Evolutionary conservation across 768 basidiomycete species (phyloP), one percentile per base, ranked within the genome.

Genomic region (Kwoniella mangroviensis): DNA sequence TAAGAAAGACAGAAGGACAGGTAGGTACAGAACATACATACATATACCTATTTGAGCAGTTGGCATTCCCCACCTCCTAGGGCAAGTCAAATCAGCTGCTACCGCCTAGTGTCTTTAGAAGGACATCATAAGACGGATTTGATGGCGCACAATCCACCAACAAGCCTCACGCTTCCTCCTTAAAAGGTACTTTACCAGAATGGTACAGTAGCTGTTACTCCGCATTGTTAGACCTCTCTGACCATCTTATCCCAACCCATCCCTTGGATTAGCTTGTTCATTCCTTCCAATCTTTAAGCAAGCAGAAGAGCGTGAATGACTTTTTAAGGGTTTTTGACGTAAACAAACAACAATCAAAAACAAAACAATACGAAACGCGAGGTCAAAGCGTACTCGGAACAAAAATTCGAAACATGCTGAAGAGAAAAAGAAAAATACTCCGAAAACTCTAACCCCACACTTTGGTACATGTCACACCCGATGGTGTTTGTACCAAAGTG

Each of bases 71-170:
- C 22, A 54, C 52, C 22, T n/a, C 53, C n/a, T 54, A 51, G 15
- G 5, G 15, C 13, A 51, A 13, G 17, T 3, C 15, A 51, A 34
- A 34, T 34, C 34, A 34, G 34, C 34, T 34, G 34, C 34, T 34
- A 34, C 34, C 9, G 34, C 34, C 34, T 54, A 54, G n/a, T 54
- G 11, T 12, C n/a, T 22, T 24, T n/a, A 54, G 24, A 24, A 54
- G 15, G 53, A 54, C 17, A 54, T 21, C 17, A 54, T 21, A n/a
- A n/a, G 6, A 21, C 53, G 11, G 49, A 12, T 7, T 54, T 54
- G 21, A 54, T 54, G 53, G 22, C 53, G 53, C 53, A 54, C 53
- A 54, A 19, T 19, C 53, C 53, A 21, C 53, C 24, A 21, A 54
- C 53, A 54, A 24, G 21, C 22, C n/a, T 54, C n/a, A 11, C 53